Evolutionary conservation across 108 stramenopile genomes (phyloP).

Genomic region (Chaetoceros tenuissimus): DNA sequence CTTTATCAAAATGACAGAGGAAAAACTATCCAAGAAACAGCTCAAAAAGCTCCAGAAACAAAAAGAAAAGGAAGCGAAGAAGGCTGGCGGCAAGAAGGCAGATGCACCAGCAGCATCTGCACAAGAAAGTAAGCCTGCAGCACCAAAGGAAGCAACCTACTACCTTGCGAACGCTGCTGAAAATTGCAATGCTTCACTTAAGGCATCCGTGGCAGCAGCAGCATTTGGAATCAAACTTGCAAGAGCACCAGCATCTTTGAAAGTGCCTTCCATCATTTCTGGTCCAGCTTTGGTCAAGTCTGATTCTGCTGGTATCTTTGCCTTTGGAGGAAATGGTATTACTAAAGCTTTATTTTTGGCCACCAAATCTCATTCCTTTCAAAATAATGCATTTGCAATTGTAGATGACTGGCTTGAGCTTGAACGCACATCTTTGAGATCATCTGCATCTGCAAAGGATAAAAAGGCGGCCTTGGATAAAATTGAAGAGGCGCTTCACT

Average conservation of each 20-base stretch:
- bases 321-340: slow-evolving; percentile 78
- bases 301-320: slow-evolving; percentile 25
- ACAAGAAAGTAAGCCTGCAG: neutral
- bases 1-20: slow-evolving; percentile 10
- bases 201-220: slow-evolving; percentile 55
- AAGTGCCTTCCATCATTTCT: slow-evolving; percentile 13
- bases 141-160: slow-evolving; percentile 6
- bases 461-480: slow-evolving; percentile 6
- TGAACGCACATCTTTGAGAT: slow-evolving; percentile 51
- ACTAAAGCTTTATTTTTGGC: slow-evolving; percentile 42
- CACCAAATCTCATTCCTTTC: neutral
- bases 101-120: slow-evolving; percentile 9
- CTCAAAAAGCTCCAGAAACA: slow-evolving; percentile 78
- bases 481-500: slow-evolving; percentile 14
- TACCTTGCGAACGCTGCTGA: slow-evolving; percentile 23
- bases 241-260: neutral
- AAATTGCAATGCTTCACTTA: slow-evolving; percentile 22
- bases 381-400: neutral
- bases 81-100: slow-evolving; percentile 11
- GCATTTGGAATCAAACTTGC: slow-evolving; percentile 34
- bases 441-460: slow-evolving; percentile 13
- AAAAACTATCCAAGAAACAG: slow-evolving; percentile 60
- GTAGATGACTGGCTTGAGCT: slow-evolving; percentile 81
- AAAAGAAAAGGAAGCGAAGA: slow-evolving; percentile 72
- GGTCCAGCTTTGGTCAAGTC: slow-evolving; percentile 38